Evolutionary conservation across 2,329 filamentous ascomycete species (phyloP).

Genomic region (Phialophora chinensis): DNA sequence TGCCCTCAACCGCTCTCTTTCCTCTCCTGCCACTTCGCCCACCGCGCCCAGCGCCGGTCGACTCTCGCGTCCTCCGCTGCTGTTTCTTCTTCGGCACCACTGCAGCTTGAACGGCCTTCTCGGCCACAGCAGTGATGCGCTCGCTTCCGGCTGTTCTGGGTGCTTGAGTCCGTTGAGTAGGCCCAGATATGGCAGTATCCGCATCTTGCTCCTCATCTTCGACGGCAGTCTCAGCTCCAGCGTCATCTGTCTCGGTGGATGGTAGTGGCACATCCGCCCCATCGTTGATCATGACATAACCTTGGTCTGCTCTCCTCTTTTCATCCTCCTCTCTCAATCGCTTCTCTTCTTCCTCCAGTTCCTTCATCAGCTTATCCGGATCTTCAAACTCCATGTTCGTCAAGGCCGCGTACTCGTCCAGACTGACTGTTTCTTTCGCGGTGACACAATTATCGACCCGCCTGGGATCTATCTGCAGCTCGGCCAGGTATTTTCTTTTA

Average conservation of each 20-base stretch:
- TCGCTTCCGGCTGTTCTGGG: conserved; percentile 13
- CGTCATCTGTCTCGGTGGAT: conserved; percentile 44
- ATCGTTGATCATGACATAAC: conserved; percentile 33
- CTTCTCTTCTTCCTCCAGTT: conserved; percentile 53
- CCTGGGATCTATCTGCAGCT: conserved; percentile 62
- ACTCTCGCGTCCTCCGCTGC: conserved; percentile 25
- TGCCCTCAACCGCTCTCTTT: conserved; percentile 32
- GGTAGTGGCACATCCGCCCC: conserved; percentile 41
- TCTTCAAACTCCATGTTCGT: conserved; percentile 53
- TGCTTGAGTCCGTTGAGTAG: background rate
- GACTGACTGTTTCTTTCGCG: conserved; percentile 51
- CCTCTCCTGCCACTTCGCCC: conserved; percentile 29
- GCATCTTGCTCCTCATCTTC: conserved; percentile 7
- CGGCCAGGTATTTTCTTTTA: conserved; percentile 67
- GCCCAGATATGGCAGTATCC: conserved; percentile 1
- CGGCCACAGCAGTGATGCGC: conserved; percentile 26
- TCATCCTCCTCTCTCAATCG: conserved; percentile 51
- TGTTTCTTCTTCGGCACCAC: conserved; percentile 28
- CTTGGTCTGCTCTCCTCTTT: conserved; percentile 37
- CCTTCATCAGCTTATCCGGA: conserved; percentile 55
- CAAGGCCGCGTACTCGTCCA: conserved; percentile 53
- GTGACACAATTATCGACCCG: conserved; percentile 60
- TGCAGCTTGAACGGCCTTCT: conserved; percentile 19
- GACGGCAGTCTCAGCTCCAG: conserved; percentile 18
- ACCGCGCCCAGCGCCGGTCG: conserved; percentile 21